These are phyloP conservation scores for Rhodofomes roseus DNA, from an alignment of 1,284 basidiomycete genomes.

Conservation along the genomic window DNA sequence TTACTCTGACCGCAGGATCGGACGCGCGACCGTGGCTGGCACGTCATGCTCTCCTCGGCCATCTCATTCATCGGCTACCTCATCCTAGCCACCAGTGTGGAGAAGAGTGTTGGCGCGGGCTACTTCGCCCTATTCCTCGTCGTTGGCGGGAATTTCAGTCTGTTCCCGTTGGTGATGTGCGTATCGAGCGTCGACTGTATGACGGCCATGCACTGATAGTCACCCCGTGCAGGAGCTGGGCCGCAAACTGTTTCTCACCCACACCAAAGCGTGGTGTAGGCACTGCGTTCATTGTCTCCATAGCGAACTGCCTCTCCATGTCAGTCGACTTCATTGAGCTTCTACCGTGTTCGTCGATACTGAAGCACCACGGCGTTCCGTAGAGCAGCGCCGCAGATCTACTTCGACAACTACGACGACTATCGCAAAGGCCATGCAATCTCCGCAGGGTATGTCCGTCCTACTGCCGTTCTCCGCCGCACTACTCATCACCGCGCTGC, in stretches of 20 bases:
- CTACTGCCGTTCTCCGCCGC: background rate
- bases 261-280: constrained; percentile 57
- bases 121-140: constrained; percentile 57
- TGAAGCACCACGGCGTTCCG: background rate
- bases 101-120: constrained; percentile 46
- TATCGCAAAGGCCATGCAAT: constrained; percentile 53
- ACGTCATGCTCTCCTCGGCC: constrained; percentile 45
- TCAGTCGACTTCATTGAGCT: constrained; percentile 20
- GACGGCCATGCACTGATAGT: background rate
- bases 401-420: constrained; percentile 46
- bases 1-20: constrained; percentile 34
- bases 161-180: constrained; percentile 56
- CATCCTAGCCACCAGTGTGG: constrained; percentile 46
- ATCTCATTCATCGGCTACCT: constrained; percentile 46
- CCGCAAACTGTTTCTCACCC: constrained; percentile 51
- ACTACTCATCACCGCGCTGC: background rate
- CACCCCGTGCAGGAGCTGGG: constrained; percentile 44
- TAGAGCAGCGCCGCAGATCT: constrained; percentile 55
- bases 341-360: background rate
- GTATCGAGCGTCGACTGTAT: constrained; percentile 13
- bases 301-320: constrained; percentile 56
- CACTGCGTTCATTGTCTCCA: constrained; percentile 54
- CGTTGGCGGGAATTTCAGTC: constrained; percentile 48
- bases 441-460: constrained; percentile 39
- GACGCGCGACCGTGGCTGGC: constrained; percentile 49